Evolutionary conservation across 805 yeast species (phyloP).

Genomic region (Phaffomyces antillensis): DNA sequence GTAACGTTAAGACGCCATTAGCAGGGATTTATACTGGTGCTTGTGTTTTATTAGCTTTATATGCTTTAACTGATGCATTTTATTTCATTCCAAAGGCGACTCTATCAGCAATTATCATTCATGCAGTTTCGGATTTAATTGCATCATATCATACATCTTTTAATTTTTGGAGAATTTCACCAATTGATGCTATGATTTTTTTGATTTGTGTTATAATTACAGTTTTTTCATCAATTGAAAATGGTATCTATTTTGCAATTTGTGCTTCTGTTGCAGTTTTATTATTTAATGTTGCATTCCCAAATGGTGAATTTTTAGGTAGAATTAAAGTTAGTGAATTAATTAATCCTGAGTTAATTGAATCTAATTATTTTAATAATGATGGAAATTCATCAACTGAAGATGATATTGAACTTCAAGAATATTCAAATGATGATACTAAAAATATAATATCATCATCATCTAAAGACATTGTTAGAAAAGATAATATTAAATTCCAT

Average conservation of each 20-base stretch:
- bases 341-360: constrained; percentile 48
- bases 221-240: constrained; percentile 51
- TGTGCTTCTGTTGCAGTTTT: constrained; percentile 74
- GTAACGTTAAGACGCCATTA: constrained; percentile 91
- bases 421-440: neutral
- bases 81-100: constrained; percentile 89
- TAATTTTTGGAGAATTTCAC: constrained; percentile 65
- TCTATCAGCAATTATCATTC: constrained; percentile 81
- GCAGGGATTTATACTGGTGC: constrained; percentile 89
- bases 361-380: constrained; percentile 9
- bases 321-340: constrained; percentile 65
- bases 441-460: neutral
- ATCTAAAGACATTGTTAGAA: neutral
- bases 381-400: constrained; percentile 3
- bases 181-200: constrained; percentile 29
- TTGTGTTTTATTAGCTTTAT: constrained; percentile 81
- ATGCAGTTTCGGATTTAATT: constrained; percentile 83
- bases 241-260: constrained; percentile 87
- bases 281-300: constrained; percentile 69
- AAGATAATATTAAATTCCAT: constrained; percentile 33
- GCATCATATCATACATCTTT: constrained; percentile 62
- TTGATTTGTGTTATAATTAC: constrained; percentile 20
- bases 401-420: constrained; percentile 12
- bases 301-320: constrained; percentile 80
- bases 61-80: constrained; percentile 76